These are phyloP conservation scores for Skeletonema menzelii DNA, from an alignment of 108 stramenopile species.

Conservation along the genomic window DNA sequence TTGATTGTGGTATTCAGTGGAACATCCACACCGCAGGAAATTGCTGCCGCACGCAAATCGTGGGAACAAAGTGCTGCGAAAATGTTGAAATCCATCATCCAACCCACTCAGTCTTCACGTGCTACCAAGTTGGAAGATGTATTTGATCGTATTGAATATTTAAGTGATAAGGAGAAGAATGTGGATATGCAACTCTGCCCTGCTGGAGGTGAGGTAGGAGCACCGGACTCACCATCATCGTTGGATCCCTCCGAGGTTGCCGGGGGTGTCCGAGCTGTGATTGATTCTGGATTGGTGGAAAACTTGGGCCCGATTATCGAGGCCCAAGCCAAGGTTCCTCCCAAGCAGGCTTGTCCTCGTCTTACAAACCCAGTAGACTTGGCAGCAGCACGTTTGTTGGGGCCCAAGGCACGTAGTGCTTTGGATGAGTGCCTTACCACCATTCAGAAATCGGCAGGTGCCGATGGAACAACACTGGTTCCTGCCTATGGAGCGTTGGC, in stretches of 20 bases:
- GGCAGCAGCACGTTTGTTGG: slow-evolving; percentile 66
- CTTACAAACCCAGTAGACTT: slow-evolving; percentile 57
- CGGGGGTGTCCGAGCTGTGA: slow-evolving; percentile 37
- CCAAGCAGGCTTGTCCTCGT: slow-evolving; percentile 34
- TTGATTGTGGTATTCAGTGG: slow-evolving; percentile 61
- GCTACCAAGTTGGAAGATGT: slow-evolving; percentile 62
- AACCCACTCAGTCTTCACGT: slow-evolving; percentile 24
- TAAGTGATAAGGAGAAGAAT: slow-evolving; percentile 49
- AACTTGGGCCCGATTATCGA: slow-evolving; percentile 38
- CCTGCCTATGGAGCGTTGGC: slow-evolving; percentile 78
- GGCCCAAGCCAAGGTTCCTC: slow-evolving; percentile 47
- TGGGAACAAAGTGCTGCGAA: slow-evolving; percentile 57
- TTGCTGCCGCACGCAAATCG: slow-evolving; percentile 28
- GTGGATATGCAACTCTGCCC: slow-evolving; percentile 50
- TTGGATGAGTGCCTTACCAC: slow-evolving; percentile 45
- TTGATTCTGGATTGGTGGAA: slow-evolving; percentile 44
- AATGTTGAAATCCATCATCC: slow-evolving; percentile 62
- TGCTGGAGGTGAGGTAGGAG: slow-evolving; percentile 40
- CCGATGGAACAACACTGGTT: slow-evolving; percentile 46
- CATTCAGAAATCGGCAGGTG: slow-evolving; percentile 24
- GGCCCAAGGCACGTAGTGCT: slow-evolving; percentile 52
- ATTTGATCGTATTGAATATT: slow-evolving; percentile 70
- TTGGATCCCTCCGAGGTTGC: slow-evolving; percentile 45
- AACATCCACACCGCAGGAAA: slow-evolving; percentile 23
- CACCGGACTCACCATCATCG: slow-evolving; percentile 25